Evolutionary conservation across 2,329 filamentous ascomycete genomes (phyloP), one percentile per base, ranked within the genome.

Genomic region (Pezicula neosporulosa): DNA sequence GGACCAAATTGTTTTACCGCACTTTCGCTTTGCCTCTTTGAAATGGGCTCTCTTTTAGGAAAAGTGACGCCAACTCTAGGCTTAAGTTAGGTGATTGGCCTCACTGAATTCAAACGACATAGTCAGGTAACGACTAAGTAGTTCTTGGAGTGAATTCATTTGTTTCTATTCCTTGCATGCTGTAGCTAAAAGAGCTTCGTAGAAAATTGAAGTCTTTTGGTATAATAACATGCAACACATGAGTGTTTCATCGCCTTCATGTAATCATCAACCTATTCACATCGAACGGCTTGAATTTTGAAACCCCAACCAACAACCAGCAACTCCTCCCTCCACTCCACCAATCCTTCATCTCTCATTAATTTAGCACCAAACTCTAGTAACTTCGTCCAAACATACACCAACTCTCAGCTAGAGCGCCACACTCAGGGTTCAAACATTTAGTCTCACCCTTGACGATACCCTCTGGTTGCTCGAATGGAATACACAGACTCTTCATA

Each of bases 371-470:
- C 12, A 10, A 33, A 13, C 30, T 33, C 54, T 64, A 68, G 49
- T 68, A 68, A 63, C 48, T 87, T 73, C 87, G 80, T 64, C 93
- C 93, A 72, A 97, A 97, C 85, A 97, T 87, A 70, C 89, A 89
- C 87, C 90, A 97, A 65, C 86, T 82, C 77, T 93, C 83, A 16
- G 93, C 93, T 47, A 83, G 73, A 57, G 77, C 77, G 55, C 77
- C 76, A 73, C 93, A 97, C 65, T 93, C 87, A 39, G 93, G 93
- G 78, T 89, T 97, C 63, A 93, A 78, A 69, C 94, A 99, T 73
- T 94, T 92, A 52, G 90, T 96, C 74, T 89, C 86, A 46, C 89
- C 92, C 59, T 83, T 76, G 57, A 87, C 80, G 57, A 95, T 76
- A 21, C 87, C 89, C 63, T 87, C 83, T 37, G 92, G 92, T 82